Evolutionary conservation across 2,329 filamentous ascomycete species (phyloP), one percentile per base, ranked within the genome.

Genomic region (Alternaria dauci): DNA sequence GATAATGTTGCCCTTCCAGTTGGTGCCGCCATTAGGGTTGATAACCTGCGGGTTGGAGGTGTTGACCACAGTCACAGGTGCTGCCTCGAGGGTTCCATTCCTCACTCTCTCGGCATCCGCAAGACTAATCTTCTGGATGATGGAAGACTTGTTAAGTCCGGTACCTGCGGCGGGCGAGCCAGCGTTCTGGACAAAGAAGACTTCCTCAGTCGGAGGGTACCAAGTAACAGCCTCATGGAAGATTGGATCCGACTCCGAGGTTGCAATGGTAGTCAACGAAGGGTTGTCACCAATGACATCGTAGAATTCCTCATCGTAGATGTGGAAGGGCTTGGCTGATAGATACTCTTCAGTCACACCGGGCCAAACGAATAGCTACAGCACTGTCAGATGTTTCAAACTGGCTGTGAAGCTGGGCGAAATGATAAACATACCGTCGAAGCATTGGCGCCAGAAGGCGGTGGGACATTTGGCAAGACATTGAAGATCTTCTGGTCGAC

Each of bases 141-240:
- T 71, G 14, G 69, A 66, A 46, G 69, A 71, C 57, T 71, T 71
- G 44, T 71, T 71, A 50, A 71, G 32, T 23, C 69, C 69, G 6
- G 69, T 71, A 11, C 69, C 69, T 9, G 69, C 69, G 36, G 69
- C 69, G 52, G 57, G 66, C 14, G 69, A 62, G 43, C 69, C 69
- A 28, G 69, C 69, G 25, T 71, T 71, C 42, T 71, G 69, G 9
- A 71, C 69, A 38, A 71, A 71, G 60, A 71, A 71, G 16, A 71
- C 69, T 42, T 71, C 69, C 26, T 71, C 67, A 9, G 59, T 62
- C 14, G 61, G 39, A 58, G 68, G 67, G 48, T 61, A 70, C 69
- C 69, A 71, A 14, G 66, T 69, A 16, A 71, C 69, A 18, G 69
- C 69, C 50, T 71, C 69, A 38, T 71, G 69, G 53, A 71, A 71